These are phyloP conservation scores for Coniferiporia sulphurascens DNA, from an alignment of 1,284 basidiomycete species.

Conservation along the genomic window DNA sequence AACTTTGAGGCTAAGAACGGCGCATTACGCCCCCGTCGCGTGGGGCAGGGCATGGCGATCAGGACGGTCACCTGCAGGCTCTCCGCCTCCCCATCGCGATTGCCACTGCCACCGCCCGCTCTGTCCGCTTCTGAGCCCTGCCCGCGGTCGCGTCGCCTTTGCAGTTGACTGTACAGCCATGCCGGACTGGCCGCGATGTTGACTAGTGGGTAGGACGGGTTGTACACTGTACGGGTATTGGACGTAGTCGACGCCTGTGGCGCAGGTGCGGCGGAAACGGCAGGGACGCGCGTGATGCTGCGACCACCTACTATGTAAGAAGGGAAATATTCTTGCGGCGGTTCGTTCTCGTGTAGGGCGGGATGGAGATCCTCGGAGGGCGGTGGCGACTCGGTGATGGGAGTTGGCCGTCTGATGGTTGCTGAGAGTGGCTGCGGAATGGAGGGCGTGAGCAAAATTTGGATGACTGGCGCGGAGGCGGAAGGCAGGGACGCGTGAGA, in stretches of 20 bases:
- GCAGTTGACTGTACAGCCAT: background rate
- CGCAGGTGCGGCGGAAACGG: background rate
- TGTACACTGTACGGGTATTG: background rate
- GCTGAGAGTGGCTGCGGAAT: constrained; percentile 7
- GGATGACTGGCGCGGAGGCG: background rate
- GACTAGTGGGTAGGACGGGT: background rate
- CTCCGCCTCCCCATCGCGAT: background rate
- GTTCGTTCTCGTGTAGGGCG: background rate
- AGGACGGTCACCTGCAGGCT: constrained; percentile 10
- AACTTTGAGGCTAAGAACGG: too few species aligned
- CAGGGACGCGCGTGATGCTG: background rate
- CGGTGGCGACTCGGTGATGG: background rate
- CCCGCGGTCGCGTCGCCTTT: background rate
- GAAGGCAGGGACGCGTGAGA: too few species aligned
- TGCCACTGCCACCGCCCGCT: background rate
- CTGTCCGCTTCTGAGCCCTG: background rate
- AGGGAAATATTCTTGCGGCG: constrained; percentile 7
- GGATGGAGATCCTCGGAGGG: background rate
- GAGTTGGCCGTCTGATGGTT: background rate
- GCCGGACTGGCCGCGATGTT: background rate
- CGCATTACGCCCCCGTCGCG: background rate
- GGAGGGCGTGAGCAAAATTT: background rate
- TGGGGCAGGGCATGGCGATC: constrained; percentile 15
- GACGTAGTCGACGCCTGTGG: background rate
- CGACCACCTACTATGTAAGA: constrained; percentile 1